Evolutionary conservation across 345 rosid genomes (phyloP), one percentile per base, ranked within the genome.

Genomic region (Heritiera fomes): DNA sequence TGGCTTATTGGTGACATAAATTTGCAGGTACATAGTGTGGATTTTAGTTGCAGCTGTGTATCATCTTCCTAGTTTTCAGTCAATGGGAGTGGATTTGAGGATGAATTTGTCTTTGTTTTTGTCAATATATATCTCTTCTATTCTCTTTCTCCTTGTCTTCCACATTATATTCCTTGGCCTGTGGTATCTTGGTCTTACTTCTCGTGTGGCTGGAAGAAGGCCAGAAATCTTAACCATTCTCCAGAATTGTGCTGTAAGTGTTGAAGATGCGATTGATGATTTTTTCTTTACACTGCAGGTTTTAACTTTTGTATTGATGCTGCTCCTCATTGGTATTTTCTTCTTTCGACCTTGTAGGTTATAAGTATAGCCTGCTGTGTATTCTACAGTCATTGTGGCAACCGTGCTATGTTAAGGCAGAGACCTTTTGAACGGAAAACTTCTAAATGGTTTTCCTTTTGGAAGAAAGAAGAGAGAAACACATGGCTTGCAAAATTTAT

Each of bases 1-100:
- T 45, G 53, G 17, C 34, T 47, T 40, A 71, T 45, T 62, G n/a
- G 46, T 72, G 64, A 38, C 71, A 75, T 62, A 40, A 18, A 75
- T 83, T 28, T 85, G 85, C 82, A 96, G 99, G 99, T 96, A 96
- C 83, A 90, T 94, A 68, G 97, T 92, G 65, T 96, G 99, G 99
- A 94, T 96, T 89, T 91, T 92, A 85, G 89, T 94, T 82, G 99
- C 99, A 49, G 97, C 99, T 85, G 56, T 96, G 86, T 96, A 96
- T 84, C 99, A 96, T 85, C 97, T 96, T 81, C 99, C 99, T 70
- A 96, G 98, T 88, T 94, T 96, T 86, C 99, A 89, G 88, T 94
- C 98, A 70, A 96, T 96, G 99, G 99, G 99, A 83, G 87, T 96
- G 80, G 99, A 96, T 86, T 72, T 96, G 93, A 94, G 99, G 91